Percentiles rank a stretch among this genome's conserved stretches.
Evolutionary conservation across 495 filamentous ascomycete species (phyloP).

Genomic region (Aspergillus egyptiacus): DNA sequence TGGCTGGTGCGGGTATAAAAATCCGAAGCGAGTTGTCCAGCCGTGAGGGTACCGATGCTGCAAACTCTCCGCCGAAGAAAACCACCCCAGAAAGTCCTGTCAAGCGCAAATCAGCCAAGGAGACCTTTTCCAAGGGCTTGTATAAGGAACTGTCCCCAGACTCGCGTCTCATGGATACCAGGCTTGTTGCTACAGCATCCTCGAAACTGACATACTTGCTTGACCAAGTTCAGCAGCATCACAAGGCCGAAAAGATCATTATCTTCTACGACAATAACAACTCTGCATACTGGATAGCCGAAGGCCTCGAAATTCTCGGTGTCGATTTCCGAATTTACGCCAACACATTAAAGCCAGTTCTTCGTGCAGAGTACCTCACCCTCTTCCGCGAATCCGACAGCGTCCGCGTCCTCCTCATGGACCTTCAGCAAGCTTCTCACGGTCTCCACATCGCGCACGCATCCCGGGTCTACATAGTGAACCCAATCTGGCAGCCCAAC

Average conservation of each 20-base stretch:
- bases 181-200: constrained; percentile 72
- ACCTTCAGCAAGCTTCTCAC: constrained; percentile 78
- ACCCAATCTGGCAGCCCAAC: constrained; percentile 78
- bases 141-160: constrained; percentile 30
- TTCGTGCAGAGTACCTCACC: constrained; percentile 64
- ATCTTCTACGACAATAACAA: constrained; percentile 91
- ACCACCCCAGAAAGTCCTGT: constrained; percentile 20
- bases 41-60: constrained; percentile 16
- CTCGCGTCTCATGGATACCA: constrained; percentile 55
- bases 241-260: constrained; percentile 75
- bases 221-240: constrained; percentile 58
- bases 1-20: constrained; percentile 45
- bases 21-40: constrained; percentile 27
- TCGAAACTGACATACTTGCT: constrained; percentile 84
- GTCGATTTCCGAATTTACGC: constrained; percentile 81
- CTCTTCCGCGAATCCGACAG: constrained; percentile 64
- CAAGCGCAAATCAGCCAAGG: constrained; percentile 28
- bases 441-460: constrained; percentile 79
- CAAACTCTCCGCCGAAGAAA: constrained; percentile 11
- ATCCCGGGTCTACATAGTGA: constrained; percentile 85
- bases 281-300: constrained; percentile 73
- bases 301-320: constrained; percentile 72
- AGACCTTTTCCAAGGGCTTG: constrained; percentile 31
- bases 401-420: constrained; percentile 78
- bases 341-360: constrained; percentile 53